Base-by-base conservation (phyloP, 1,284 basidiomycete genomes). In the Dichomitus squalens region DNA sequence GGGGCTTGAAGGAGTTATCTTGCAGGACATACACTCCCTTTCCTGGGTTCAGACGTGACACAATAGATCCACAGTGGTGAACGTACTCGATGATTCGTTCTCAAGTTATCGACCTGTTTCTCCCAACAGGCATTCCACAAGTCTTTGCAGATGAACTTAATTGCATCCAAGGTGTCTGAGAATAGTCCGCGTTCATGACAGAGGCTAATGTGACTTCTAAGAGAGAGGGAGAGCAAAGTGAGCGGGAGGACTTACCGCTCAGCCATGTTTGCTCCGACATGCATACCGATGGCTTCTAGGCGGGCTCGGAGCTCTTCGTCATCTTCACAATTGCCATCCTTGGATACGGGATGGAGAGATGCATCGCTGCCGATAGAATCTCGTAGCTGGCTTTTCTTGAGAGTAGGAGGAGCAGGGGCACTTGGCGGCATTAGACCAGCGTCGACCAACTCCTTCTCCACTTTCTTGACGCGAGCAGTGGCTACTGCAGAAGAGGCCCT, bases 61-160 rank as follows among this genome's bases (percentile, higher is more conserved):
- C 4, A 16, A 7, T 7, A 44, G 20, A 40, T 27, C 20, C 16
- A 1, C 21, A 35, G 36, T 16, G 1, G 2, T 3, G 48, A 11
- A 71, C 78, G 23, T 68, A 94, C 94, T 50, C 94, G 79, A 73
- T 97, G 95, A 72, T 98, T 98, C 8, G 95, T 98, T 46, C 95
- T 84, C 47, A 98, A 76, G 70, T 97, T 97, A 70, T 98, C 95
- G 1, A 97, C 93, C 72, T 97, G 96, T 70, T 96, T 96, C 57
- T 93, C 90, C 90, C 90, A 95, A 55, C 87, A 87, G 3, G 87
- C 81, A 0, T 81, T 80, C 93, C 93, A 95, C n/a, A 97, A 77
- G 61, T 98, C 95, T 71, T 98, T 98, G 78, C 95, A 98, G 59
- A 98, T 82, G 69, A 97, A 97, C 73, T 98, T 98, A 76, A 98